These are phyloP conservation scores for Septoria petroselini DNA, from an alignment of 2,329 filamentous ascomycete genomes.

Conservation along the genomic window DNA sequence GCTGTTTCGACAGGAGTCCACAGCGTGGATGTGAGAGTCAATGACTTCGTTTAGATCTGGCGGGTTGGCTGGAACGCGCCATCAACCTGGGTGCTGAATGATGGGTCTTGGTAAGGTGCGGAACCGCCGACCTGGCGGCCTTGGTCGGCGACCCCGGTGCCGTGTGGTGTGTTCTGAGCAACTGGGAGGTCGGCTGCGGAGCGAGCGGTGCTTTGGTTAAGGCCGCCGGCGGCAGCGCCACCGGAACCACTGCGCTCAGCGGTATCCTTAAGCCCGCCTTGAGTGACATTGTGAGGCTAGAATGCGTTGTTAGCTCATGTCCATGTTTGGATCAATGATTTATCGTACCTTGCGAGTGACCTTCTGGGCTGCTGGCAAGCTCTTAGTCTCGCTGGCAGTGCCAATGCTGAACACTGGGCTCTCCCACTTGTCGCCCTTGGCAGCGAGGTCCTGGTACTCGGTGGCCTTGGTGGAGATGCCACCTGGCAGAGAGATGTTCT, in stretches of 20 bases:
- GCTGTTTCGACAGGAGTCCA: conserved; percentile 6
- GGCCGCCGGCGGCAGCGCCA: conserved; percentile 15
- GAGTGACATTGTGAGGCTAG: conserved; percentile 50
- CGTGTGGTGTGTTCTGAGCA: conserved; percentile 6
- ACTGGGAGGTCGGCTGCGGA: conserved; percentile 1
- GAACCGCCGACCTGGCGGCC: background rate
- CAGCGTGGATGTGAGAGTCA: conserved; percentile 3
- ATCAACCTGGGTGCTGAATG: conserved; percentile 39
- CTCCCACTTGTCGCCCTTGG: conserved; percentile 90
- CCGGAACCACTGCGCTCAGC: background rate
- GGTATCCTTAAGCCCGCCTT: conserved; percentile 30
- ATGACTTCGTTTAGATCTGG: conserved; percentile 30
- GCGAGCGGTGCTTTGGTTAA: conserved; percentile 14
- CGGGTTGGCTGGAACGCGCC: conserved; percentile 33
- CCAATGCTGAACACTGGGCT: conserved; percentile 91
- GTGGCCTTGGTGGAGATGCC: conserved; percentile 92
- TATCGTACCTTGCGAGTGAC: conserved; percentile 64
- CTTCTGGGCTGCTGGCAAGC: conserved; percentile 60
- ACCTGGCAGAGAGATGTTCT: conserved; percentile 76
- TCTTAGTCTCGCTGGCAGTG: conserved; percentile 65
- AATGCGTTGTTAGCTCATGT: no score
- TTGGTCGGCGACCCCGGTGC: background rate
- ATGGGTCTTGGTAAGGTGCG: background rate
- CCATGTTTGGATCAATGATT: no score
- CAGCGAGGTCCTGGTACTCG: conserved; percentile 83